A percentile compares a stretch with the other conserved stretches of the same genome.
Conservation (phyloP, 2,329 filamentous ascomycete genomes). For the Teratosphaeria viscida region DNA sequence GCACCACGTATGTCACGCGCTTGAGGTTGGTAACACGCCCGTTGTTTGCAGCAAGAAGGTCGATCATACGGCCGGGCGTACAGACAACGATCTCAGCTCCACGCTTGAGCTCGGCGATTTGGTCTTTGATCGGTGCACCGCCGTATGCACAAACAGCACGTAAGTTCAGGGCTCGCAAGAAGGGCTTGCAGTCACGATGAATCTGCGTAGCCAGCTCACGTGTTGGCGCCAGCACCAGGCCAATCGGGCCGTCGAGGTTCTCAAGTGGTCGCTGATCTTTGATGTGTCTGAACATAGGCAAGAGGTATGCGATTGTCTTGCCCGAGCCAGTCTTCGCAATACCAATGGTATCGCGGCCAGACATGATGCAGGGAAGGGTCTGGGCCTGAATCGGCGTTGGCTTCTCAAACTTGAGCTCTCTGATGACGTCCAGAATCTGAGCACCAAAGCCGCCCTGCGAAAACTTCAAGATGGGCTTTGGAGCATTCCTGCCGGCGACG, state of each 20-base stretch:
- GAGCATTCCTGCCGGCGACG: constrained; percentile 75
- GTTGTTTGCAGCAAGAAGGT: constrained; percentile 83
- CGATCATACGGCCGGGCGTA: constrained; percentile 90
- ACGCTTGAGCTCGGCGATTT: constrained; percentile 92
- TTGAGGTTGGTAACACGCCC: constrained; percentile 87
- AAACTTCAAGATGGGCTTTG: constrained; percentile 93
- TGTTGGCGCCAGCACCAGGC: constrained; percentile 85
- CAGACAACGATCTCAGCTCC: constrained; percentile 92
- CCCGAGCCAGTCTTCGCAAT: constrained; percentile 97
- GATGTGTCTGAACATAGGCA: constrained; percentile 97
- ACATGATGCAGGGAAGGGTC: constrained; percentile 90
- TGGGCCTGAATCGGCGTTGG: constrained; percentile 94
- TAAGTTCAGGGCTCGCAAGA: constrained; percentile 74
- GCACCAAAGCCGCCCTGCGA: constrained; percentile 86
- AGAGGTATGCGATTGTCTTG: constrained; percentile 88
- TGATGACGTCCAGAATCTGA: constrained; percentile 77
- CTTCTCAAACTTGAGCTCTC: constrained; percentile 69
- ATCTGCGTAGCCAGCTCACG: constrained; percentile 91
- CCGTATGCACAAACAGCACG: constrained; percentile 89
- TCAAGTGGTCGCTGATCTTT: constrained; percentile 80
- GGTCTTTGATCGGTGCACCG: constrained; percentile 89
- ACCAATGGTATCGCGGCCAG: constrained; percentile 86
- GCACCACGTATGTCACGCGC: constrained; percentile 83
- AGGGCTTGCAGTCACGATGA: constrained; percentile 87
- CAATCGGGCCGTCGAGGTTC: constrained; percentile 76